Percentiles rank a stretch among this genome's conserved stretches.
Evolutionary conservation across 805 yeast species (phyloP).

Genomic region (Yamadazyma phyllophila): DNA sequence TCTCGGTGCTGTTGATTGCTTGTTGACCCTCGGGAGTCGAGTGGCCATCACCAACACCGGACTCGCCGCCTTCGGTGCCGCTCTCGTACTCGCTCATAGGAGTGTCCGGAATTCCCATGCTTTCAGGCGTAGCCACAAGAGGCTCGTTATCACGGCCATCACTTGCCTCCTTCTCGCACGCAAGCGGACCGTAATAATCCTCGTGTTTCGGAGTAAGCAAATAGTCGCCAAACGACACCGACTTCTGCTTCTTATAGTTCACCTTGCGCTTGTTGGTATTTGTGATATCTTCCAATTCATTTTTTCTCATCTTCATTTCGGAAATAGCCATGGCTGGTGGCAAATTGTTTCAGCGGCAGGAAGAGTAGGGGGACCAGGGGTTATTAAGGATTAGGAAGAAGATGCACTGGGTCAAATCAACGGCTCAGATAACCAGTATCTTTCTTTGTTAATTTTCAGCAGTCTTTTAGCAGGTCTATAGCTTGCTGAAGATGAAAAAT

Average conservation of each 20-base stretch:
- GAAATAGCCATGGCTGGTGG: constrained; percentile 14
- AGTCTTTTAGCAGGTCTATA: not conserved
- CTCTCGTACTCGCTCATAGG: constrained; percentile 1
- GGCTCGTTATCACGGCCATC: not conserved
- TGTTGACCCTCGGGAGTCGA: too few relatives aligned
- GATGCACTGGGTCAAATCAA: not conserved
- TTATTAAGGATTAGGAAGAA: not conserved
- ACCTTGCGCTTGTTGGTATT: constrained; percentile 20
- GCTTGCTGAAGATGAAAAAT: constrained; percentile 2
- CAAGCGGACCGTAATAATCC: constrained; percentile 26
- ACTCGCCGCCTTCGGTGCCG: not conserved
- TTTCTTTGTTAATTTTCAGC: not conserved
- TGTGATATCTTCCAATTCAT: constrained; percentile 38
- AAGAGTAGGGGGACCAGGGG: not conserved
- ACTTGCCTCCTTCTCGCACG: not conserved
- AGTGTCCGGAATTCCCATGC: not conserved
- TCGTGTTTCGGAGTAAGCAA: constrained; percentile 44
- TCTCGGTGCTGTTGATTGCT: too few relatives aligned
- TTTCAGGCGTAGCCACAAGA: constrained; percentile 1
- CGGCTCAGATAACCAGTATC: constrained; percentile 6
- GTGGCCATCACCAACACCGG: not conserved
- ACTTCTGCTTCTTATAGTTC: constrained; percentile 9
- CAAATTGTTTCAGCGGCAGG: not conserved
- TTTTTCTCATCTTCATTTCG: constrained; percentile 24
- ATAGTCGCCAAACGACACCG: constrained; percentile 21